Conservation (phyloP, 106 monocot genomes). For the Hemerocallis citrina region DNA sequence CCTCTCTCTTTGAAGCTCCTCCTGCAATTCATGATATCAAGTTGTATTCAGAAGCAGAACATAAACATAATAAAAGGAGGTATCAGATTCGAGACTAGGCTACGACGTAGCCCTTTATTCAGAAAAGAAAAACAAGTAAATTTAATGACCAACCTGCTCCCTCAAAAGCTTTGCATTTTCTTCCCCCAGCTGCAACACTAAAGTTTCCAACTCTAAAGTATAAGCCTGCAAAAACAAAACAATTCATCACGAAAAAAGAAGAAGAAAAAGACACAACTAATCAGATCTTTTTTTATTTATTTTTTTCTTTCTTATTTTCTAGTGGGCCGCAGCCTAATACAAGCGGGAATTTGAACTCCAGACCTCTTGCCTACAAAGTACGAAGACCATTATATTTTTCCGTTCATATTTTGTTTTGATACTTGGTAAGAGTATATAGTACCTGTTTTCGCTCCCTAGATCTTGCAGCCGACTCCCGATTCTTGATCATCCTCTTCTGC, state of each 20-base stretch:
- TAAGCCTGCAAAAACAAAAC: slow-evolving; percentile 24
- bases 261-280: neutral
- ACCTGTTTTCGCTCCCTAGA: slow-evolving; percentile 79
- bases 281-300: too few species aligned
- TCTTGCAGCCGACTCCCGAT: slow-evolving; percentile 61
- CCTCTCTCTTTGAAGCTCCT: slow-evolving; percentile 15
- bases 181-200: slow-evolving; percentile 24
- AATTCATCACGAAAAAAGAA: neutral
- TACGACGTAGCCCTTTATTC: too few species aligned
- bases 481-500: slow-evolving; percentile 79
- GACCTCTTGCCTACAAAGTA: too few species aligned
- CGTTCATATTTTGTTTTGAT: too few species aligned
- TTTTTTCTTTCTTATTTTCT: too few species aligned
- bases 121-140: too few species aligned
- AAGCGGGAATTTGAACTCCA: neutral
- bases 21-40: slow-evolving; percentile 16
- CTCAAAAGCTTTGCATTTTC: slow-evolving; percentile 19
- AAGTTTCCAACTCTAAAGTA: slow-evolving; percentile 23
- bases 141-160: too few species aligned
- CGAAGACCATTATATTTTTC: too few species aligned
- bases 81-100: slow-evolving; percentile 24
- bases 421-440: too few species aligned
- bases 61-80: too few species aligned
- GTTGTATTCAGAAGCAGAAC: neutral
- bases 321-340: neutral